A percentile compares a stretch with the other conserved stretches of the same genome.
phyloP scores from a whole-genome alignment of 2,329 filamentous ascomycete species.

The Coleophoma cylindrospora region DNA sequence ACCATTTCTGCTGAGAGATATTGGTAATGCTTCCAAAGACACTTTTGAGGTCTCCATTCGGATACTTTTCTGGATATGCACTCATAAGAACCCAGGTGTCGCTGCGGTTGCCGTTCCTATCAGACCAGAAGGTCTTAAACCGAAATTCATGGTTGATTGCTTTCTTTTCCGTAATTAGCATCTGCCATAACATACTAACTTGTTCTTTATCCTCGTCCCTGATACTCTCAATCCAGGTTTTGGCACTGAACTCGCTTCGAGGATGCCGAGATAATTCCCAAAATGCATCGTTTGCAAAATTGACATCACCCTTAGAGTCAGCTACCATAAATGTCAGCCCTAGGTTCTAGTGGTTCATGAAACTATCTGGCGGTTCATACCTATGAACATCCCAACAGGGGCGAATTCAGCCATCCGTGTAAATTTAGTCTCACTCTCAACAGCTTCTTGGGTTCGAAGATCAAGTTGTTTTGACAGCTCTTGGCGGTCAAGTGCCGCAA shows the following conservation, averaged over 20 bases:
- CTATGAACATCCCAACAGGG: constrained; percentile 78
- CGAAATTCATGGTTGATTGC: constrained; percentile 69
- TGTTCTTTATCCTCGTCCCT: constrained; percentile 58
- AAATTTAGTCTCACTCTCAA: constrained; percentile 71
- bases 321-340: constrained; percentile 30
- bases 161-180: constrained; percentile 54
- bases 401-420: constrained; percentile 81
- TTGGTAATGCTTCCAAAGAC: constrained; percentile 81
- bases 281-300: constrained; percentile 79
- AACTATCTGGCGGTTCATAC: background rate
- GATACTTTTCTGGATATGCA: constrained; percentile 67
- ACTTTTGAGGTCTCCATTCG: constrained; percentile 60
- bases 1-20: constrained; percentile 77
- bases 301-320: constrained; percentile 64
- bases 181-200: constrained; percentile 57
- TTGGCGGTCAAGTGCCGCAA: constrained; percentile 72
- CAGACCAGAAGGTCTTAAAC: constrained; percentile 64
- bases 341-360: background rate
- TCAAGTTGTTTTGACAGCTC: constrained; percentile 73
- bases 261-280: constrained; percentile 63
- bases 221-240: constrained; percentile 70
- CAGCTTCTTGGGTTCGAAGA: constrained; percentile 55
- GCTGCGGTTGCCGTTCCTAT: constrained; percentile 50
- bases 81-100: constrained; percentile 77
- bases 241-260: constrained; percentile 49